These are phyloP conservation scores for Kluyveromyces starmeri DNA, from an alignment of 805 yeast genomes.

Conservation along the genomic window DNA sequence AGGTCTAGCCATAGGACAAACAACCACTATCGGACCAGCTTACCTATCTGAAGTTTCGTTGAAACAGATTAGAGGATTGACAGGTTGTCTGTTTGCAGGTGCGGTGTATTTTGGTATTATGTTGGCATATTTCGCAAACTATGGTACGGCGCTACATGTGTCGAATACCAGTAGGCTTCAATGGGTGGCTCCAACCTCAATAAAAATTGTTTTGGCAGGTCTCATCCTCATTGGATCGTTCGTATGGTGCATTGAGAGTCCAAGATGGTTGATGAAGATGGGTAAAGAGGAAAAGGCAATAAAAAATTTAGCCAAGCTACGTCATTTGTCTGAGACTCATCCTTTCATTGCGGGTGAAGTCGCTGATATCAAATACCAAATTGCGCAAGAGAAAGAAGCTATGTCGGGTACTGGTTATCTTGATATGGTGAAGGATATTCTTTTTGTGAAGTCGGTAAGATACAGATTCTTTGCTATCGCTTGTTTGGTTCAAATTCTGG, in stretches of 20 bases:
- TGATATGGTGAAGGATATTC: slow-evolving; percentile 33
- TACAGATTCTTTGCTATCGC: slow-evolving; percentile 1
- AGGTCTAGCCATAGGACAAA: slow-evolving; percentile 46
- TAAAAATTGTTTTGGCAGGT: slow-evolving; percentile 39
- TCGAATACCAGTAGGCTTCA: slow-evolving; percentile 26
- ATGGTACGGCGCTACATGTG: slow-evolving; percentile 35
- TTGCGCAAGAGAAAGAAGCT: slow-evolving; percentile 8
- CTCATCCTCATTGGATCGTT: slow-evolving; percentile 33
- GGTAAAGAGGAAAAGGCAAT: slow-evolving; percentile 31
- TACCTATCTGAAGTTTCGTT: slow-evolving; percentile 40
- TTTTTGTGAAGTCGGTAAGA: slow-evolving; percentile 15
- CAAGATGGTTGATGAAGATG: slow-evolving; percentile 34
- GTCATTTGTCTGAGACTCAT: slow-evolving; percentile 32
- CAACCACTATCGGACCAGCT: slow-evolving; percentile 42
- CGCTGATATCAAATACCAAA: slow-evolving; percentile 16
- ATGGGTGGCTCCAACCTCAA: slow-evolving; percentile 41
- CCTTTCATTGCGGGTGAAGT: slow-evolving; percentile 36
- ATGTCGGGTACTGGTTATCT: slow-evolving; percentile 31
- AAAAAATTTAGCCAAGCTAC: slow-evolving; percentile 30
- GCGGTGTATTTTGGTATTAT: slow-evolving; percentile 43
- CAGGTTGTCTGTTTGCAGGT: slow-evolving; percentile 40
- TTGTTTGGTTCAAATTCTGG: slow-evolving; percentile 1
- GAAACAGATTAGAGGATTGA: slow-evolving; percentile 37
- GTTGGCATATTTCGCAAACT: slow-evolving; percentile 42
- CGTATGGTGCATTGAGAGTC: slow-evolving; percentile 37